phyloP scores from a whole-genome alignment of 2,329 filamentous ascomycete species.

The Chrysoporthe puriensis region DNA sequence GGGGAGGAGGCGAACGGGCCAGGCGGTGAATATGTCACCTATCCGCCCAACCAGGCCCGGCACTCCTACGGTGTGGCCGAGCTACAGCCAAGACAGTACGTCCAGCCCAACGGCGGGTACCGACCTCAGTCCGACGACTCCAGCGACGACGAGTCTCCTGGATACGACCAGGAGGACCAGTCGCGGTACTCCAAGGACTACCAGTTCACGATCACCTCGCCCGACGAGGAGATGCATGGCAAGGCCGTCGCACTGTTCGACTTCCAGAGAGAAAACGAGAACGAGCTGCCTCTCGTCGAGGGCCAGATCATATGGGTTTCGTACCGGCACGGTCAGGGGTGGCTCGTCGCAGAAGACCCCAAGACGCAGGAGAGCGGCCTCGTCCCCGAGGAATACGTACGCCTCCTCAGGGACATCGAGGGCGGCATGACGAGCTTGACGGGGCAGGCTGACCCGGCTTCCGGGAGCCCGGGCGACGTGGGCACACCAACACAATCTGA shows the following conservation, averaged over 20 bases:
- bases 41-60: slow-evolving; percentile 66
- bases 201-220: slow-evolving; percentile 91
- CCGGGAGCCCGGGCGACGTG: slow-evolving; percentile 57
- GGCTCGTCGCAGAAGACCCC: slow-evolving; percentile 95
- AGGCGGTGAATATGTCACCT: slow-evolving; percentile 80
- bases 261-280: slow-evolving; percentile 94
- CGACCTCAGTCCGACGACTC: slow-evolving; percentile 61
- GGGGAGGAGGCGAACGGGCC: slow-evolving; percentile 73
- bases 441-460: slow-evolving; percentile 59
- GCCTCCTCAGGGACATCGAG: slow-evolving; percentile 89
- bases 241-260: slow-evolving; percentile 95
- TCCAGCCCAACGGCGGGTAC: slow-evolving; percentile 53
- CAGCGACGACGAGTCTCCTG: slow-evolving; percentile 62
- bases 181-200: slow-evolving; percentile 89
- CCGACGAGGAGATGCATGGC: slow-evolving; percentile 96
- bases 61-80: slow-evolving; percentile 54
- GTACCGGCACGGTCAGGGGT: slow-evolving; percentile 94
- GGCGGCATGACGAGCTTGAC: slow-evolving; percentile 79
- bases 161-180: slow-evolving; percentile 65
- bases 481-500: slow-evolving; percentile 66
- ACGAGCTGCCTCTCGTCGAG: slow-evolving; percentile 88
- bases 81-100: slow-evolving; percentile 50
- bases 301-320: slow-evolving; percentile 97
- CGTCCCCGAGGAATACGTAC: slow-evolving; percentile 95
- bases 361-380: slow-evolving; percentile 92